Base-by-base conservation (phyloP, 1,284 basidiomycete genomes). In the Ceratobasidium sp. region DNA sequence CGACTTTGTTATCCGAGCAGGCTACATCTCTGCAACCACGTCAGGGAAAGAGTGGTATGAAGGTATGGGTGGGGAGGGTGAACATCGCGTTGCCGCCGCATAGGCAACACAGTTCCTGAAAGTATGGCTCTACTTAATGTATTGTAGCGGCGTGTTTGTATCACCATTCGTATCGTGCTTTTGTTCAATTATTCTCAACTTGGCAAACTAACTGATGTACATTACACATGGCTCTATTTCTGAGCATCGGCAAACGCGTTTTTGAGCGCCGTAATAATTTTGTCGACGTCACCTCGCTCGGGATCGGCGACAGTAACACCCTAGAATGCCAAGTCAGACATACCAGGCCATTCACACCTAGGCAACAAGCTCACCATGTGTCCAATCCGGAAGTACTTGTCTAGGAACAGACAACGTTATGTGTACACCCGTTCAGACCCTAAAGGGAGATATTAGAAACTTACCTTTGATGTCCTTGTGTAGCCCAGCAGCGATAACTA, bases 1-100 rank as follows among this genome's bases (percentile, higher is more conserved):
- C 56, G 97, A 99, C 82, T 99, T 92, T 81, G 94, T 95, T 53
- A 92, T 99, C 75, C 85, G 94, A 44, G 88, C 87, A 9, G 92
- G 93, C 28, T 94, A 94, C 77, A 94, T 95, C 76, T 85, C 91
- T 49, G 85, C 90, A 1, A 94, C 92, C 1, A 89, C 87, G 3
- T 85, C 87, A 42, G 94, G 93, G 11, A 91, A 85, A 77, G 84
- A 86, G 61, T 95, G 92, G 91, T 95, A 94, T 79, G 92, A 92
- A 63, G 82, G 85, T 28, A 86, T 88, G 82, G 91, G 91, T 33
- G 91, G 91, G 0, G 89, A 92, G 78, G 90, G 88, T 8, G 78
- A 81, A 74, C 78, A 85, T 70, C 79, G 82, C 21, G 80, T 58
- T 18, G 53, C 21, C 6, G 42, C 64, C 25, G 64, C 64, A 11